Evolutionary conservation across 176 grass and related monocot genomes (phyloP).

Genomic region (bread wheat (Triticum aestivum)): DNA sequence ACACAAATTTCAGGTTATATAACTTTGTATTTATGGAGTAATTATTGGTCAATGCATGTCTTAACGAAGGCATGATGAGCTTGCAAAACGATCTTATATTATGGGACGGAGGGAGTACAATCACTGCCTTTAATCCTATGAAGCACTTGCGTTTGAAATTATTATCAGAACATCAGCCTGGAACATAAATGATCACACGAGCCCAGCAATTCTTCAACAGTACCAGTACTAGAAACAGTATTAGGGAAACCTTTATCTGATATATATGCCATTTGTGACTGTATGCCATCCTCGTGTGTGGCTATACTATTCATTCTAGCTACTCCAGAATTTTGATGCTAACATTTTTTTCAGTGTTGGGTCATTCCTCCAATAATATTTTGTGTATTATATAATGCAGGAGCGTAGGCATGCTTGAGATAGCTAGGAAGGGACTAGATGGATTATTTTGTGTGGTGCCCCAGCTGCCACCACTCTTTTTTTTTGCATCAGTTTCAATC

Average conservation of each 20-base stretch:
- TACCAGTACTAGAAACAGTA: neutral
- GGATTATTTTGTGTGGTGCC: conserved; percentile 26
- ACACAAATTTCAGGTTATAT: too few species aligned
- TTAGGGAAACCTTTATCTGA: neutral
- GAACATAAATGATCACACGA: neutral
- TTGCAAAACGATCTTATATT: neutral
- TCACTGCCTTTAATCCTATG: neutral
- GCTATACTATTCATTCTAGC: neutral
- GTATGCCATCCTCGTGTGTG: neutral
- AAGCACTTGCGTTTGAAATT: neutral
- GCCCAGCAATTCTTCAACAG: neutral
- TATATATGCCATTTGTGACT: neutral
- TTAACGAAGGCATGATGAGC: too few species aligned
- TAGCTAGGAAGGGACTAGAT: conserved; percentile 33
- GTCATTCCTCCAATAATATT: neutral
- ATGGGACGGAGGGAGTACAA: too few species aligned
- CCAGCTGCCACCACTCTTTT: conserved; percentile 2
- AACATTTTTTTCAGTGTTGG: neutral
- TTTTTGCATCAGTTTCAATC: conserved; percentile 34
- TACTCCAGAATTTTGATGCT: neutral
- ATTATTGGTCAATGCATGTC: too few species aligned
- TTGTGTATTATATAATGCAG: conserved; percentile 26
- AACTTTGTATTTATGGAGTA: too few species aligned
- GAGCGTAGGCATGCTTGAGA: neutral
- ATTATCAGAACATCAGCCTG: neutral